Percentiles rank a stretch among this genome's conserved stretches.
These are phyloP conservation scores for Epichloe coenophiala DNA, from an alignment of 2,329 filamentous ascomycete genomes.

Conservation along the genomic window DNA sequence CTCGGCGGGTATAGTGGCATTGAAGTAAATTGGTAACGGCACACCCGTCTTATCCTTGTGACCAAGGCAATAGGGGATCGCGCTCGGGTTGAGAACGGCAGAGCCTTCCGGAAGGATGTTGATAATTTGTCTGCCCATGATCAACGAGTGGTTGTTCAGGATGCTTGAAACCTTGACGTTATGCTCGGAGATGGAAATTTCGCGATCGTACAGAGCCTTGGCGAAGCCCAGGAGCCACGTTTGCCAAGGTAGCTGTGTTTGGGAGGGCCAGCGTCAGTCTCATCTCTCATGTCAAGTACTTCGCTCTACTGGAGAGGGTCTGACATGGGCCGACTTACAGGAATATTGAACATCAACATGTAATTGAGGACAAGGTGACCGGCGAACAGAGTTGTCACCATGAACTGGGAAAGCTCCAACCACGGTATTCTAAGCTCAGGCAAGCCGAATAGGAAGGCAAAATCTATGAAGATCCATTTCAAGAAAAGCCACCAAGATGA, in stretches of 20 bases:
- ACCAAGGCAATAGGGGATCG: constrained; percentile 69
- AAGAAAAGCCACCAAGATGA: constrained; percentile 83
- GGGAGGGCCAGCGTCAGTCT: background rate
- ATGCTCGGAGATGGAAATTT: constrained; percentile 84
- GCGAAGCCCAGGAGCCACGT: constrained; percentile 58
- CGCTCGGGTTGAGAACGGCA: constrained; percentile 73
- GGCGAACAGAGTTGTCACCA: constrained; percentile 57
- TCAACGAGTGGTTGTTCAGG: constrained; percentile 82
- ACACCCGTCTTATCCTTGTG: constrained; percentile 44
- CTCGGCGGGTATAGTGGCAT: constrained; percentile 77
- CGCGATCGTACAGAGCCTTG: constrained; percentile 81
- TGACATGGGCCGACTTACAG: constrained; percentile 33
- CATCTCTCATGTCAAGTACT: background rate
- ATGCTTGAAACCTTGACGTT: constrained; percentile 81
- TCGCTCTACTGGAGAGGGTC: background rate
- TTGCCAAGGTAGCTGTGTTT: constrained; percentile 52
- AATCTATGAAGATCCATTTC: constrained; percentile 87
- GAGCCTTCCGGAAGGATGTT: constrained; percentile 96
- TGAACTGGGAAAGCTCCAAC: constrained; percentile 77
- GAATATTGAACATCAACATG: constrained; percentile 86
- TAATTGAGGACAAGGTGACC: constrained; percentile 62
- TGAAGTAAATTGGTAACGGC: constrained; percentile 76
- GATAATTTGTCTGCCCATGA: constrained; percentile 92
- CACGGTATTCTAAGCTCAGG: constrained; percentile 87
- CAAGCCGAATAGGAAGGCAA: constrained; percentile 72